phyloP scores from a whole-genome alignment of 164 flowering plant genomes.

The Protea cynaroides region DNA sequence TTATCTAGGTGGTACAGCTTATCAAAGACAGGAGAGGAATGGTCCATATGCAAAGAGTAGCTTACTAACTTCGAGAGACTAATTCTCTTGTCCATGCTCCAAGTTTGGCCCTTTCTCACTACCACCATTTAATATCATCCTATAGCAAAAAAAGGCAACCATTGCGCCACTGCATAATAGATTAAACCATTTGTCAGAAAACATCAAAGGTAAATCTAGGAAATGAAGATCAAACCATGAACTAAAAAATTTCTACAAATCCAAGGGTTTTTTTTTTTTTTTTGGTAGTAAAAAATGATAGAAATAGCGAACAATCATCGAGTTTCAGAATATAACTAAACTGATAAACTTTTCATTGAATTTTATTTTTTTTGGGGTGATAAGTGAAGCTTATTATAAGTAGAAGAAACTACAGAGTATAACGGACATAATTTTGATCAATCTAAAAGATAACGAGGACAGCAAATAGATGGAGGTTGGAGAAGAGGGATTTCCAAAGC shows the following conservation, averaged over 20 bases:
- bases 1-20: too few species aligned
- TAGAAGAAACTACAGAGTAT: too few species aligned
- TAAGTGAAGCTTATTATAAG: too few species aligned
- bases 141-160: slow-evolving; percentile 50
- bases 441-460: too few species aligned
- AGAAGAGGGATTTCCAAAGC: too few species aligned
- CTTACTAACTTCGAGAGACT: slow-evolving; percentile 18
- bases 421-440: too few species aligned
- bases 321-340: not conserved
- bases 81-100: slow-evolving; percentile 29
- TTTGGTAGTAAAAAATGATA: not conserved
- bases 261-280: not conserved
- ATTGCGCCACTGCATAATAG: slow-evolving; percentile 56
- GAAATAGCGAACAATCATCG: not conserved
- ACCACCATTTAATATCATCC: slow-evolving; percentile 29
- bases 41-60: not conserved
- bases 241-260: not conserved
- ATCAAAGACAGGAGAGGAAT: too few species aligned
- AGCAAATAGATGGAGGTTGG: too few species aligned
- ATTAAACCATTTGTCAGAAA: not conserved
- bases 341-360: too few species aligned
- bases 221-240: not conserved
- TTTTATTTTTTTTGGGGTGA: too few species aligned
- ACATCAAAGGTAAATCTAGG: too few species aligned
- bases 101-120: slow-evolving; percentile 26